These are phyloP conservation scores for Starmerella etchellsii DNA, from an alignment of 805 yeast species.

Conservation along the genomic window DNA sequence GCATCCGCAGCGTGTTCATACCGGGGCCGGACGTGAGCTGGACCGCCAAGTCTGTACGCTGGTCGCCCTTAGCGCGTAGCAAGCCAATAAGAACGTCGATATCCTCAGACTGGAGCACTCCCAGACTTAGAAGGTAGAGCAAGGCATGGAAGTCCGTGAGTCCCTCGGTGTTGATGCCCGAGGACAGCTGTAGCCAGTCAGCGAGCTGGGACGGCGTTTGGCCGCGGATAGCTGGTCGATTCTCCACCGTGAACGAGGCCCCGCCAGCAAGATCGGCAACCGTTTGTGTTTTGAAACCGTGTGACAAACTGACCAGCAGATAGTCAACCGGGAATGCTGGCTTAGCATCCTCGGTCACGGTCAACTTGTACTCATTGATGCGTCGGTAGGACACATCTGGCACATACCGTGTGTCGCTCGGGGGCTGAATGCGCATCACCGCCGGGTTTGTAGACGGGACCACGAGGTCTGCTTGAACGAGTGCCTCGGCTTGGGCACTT, in stretches of 20 bases:
- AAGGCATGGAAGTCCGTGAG: slow-evolving; percentile 69
- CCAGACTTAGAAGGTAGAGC: slow-evolving; percentile 42
- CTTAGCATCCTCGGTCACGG: slow-evolving; percentile 77
- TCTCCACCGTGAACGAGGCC: slow-evolving; percentile 54
- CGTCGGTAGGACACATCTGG: slow-evolving; percentile 85
- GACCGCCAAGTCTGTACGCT: slow-evolving; percentile 15
- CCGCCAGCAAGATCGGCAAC: not conserved
- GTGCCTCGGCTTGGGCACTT: slow-evolving; percentile 72
- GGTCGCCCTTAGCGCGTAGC: slow-evolving; percentile 21
- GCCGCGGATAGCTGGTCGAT: slow-evolving; percentile 60
- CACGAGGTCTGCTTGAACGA: slow-evolving; percentile 74
- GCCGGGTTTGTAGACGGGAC: slow-evolving; percentile 85
- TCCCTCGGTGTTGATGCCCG: slow-evolving; percentile 13
- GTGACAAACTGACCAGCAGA: slow-evolving; percentile 71
- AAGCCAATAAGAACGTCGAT: not conserved
- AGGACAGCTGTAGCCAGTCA: slow-evolving; percentile 34
- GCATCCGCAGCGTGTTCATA: slow-evolving; percentile 16
- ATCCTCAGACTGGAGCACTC: slow-evolving; percentile 47
- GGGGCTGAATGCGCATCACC: slow-evolving; percentile 64
- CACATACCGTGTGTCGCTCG: slow-evolving; percentile 65
- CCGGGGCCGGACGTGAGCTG: slow-evolving; percentile 18
- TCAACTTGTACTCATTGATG: slow-evolving; percentile 74
- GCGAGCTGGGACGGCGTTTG: slow-evolving; percentile 52
- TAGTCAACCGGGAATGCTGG: slow-evolving; percentile 93
- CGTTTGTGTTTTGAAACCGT: slow-evolving; percentile 59